Evolutionary conservation across 139 green algal genomes (phyloP), one percentile per base, ranked within the genome.

Genomic region (Tetradesmus obliquus): DNA sequence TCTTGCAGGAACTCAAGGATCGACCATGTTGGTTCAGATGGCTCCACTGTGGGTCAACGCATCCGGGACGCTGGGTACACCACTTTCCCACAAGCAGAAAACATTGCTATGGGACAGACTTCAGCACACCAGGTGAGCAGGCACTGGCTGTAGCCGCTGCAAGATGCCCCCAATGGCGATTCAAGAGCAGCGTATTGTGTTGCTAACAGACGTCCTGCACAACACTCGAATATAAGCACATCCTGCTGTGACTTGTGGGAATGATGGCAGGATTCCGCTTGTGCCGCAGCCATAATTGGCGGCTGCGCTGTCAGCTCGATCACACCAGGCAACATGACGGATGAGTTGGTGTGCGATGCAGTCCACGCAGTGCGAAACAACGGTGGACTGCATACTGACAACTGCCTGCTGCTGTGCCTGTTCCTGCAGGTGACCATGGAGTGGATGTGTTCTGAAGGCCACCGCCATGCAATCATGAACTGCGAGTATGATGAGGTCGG

Each of bases 391-490:
- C 32, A 45, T 45, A 45, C 32, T 45, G 32, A 45, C 32, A 45
- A 45, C 32, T 76, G 66, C 66, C 7, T 19, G 9, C 19, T 10
- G n/a, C 66, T 76, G 5, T 24, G 17, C 17, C 15, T 71, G 60
- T 19, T 76, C 10, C 24, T 74, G 45, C 54, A 89, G 51, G 85
- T 89, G 15, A 53, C 66, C 45, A 82, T 82, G 62, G 85, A 45
- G 12, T 89, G 85, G 85, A 89, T 89, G 85, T 89, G 85, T 45
- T 66, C 57, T 10, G 58, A 88, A 57, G 84, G 57, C 10, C 57
- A 79, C 58, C 69, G 84, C 69, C 24, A 69, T 9, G 53, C 82
- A 76, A 13, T 88, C 1, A 76, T 76, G 66, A 76, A 19, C 66
- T 76, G 66, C 17, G 66, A 76, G 66, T 76, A 76, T 19, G 5